Percentiles rank a stretch among this genome's conserved stretches.
Conservation (phyloP, 1,284 basidiomycete genomes). For the Stereum hirsutum region DNA sequence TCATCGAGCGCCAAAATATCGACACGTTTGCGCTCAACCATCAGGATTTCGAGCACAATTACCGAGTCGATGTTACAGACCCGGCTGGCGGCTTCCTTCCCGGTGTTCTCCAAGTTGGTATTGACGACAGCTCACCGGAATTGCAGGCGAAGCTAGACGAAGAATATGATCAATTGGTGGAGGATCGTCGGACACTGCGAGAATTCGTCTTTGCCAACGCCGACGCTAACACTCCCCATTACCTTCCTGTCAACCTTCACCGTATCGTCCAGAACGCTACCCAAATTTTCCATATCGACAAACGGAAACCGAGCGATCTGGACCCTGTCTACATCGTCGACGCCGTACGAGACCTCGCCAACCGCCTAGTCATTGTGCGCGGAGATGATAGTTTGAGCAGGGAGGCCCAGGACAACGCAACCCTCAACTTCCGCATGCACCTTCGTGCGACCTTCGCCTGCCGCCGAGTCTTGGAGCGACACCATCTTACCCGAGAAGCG, state of each 20-base stretch:
- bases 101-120: conserved; percentile 87
- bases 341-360: conserved; percentile 60
- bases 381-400: conserved; percentile 71
- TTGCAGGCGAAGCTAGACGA: conserved; percentile 88
- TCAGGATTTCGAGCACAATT: conserved; percentile 82
- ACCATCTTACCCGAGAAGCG: conserved; percentile 83
- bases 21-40: conserved; percentile 84
- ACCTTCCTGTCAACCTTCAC: conserved; percentile 88
- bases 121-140: conserved; percentile 83
- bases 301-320: conserved; percentile 87
- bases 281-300: conserved; percentile 97
- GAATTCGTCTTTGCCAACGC: conserved; percentile 79
- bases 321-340: conserved; percentile 85
- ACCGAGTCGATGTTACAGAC: conserved; percentile 89
- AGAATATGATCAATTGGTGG: conserved; percentile 72
- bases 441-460: conserved; percentile 82
- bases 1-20: conserved; percentile 92
- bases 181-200: conserved; percentile 75
- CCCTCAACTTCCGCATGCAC: conserved; percentile 89
- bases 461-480: conserved; percentile 78
- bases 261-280: conserved; percentile 94
- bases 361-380: conserved; percentile 77
- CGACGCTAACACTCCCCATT: conserved; percentile 65
- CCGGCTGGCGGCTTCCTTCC: conserved; percentile 68
- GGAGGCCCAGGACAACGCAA: conserved; percentile 86